Percentiles rank a stretch among this genome's conserved stretches.
These are phyloP conservation scores for Puccinia coronata DNA, from an alignment of 1,284 basidiomycete genomes.

Conservation along the genomic window DNA sequence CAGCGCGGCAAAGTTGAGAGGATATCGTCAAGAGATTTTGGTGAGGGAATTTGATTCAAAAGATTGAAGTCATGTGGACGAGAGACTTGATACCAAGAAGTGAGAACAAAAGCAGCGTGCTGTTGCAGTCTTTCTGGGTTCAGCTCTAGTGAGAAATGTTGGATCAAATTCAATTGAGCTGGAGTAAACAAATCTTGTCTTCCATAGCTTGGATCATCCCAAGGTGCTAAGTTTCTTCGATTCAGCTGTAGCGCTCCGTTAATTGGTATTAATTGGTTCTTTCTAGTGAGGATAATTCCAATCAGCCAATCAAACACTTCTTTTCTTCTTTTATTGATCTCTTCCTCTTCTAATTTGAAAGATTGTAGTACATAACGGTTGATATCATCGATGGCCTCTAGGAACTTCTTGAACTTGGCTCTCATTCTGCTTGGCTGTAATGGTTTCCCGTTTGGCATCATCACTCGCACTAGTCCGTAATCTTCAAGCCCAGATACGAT, in stretches of 20 bases:
- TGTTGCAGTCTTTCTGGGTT: background rate
- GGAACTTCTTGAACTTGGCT: background rate
- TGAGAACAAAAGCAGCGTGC: background rate
- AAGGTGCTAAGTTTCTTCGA: background rate
- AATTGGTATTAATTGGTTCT: background rate
- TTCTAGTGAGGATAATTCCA: background rate
- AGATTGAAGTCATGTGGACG: no score
- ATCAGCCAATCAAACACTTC: background rate
- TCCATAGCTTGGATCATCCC: background rate
- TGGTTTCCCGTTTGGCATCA: background rate
- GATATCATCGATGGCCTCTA: background rate
- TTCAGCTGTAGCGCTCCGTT: background rate
- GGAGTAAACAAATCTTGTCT: background rate
- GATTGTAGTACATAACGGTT: background rate
- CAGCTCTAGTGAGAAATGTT: background rate
- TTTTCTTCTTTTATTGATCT: background rate
- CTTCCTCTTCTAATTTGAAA: background rate
- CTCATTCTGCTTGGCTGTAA: background rate
- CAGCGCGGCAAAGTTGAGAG: no score
- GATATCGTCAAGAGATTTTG: no score
- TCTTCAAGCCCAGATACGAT: background rate
- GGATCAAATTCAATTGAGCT: background rate
- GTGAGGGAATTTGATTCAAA: no score
- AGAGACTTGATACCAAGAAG: background rate
- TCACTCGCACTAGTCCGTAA: background rate